A percentile compares a stretch with the other conserved stretches of the same genome.
phyloP scores from a whole-genome alignment of 1,139 yeast species.

The Yamadazyma sp. region DNA sequence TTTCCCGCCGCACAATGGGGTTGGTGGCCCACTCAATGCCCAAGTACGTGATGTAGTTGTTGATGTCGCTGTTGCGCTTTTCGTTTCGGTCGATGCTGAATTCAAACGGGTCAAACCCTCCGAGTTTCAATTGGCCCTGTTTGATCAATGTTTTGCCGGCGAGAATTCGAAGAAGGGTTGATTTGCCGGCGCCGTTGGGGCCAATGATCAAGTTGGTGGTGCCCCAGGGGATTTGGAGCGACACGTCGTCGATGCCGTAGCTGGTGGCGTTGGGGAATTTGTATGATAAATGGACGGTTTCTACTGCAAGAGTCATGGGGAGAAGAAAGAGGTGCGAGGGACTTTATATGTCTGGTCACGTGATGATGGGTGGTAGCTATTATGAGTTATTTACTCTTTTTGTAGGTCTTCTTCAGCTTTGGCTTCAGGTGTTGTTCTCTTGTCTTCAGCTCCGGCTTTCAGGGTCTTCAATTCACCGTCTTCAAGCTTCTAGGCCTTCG shows the following conservation, averaged over 20 bases:
- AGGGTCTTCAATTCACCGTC: too few species aligned
- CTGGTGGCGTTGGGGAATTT: slow-evolving; percentile 61
- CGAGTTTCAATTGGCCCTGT: slow-evolving; percentile 64
- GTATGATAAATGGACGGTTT: slow-evolving; percentile 66
- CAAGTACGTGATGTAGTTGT: slow-evolving; percentile 62
- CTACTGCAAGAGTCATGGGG: slow-evolving; percentile 48
- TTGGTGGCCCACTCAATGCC: slow-evolving; percentile 99
- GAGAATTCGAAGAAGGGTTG: slow-evolving; percentile 75
- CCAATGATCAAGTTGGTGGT: slow-evolving; percentile 81
- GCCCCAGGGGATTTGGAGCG: slow-evolving; percentile 62
- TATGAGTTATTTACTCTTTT: too few species aligned
- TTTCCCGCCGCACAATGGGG: slow-evolving; percentile 85
- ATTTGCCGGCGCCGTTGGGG: slow-evolving; percentile 97
- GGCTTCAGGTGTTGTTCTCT: too few species aligned
- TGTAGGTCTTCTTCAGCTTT: too few species aligned
- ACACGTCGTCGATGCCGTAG: slow-evolving; percentile 68
- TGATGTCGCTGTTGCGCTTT: slow-evolving; percentile 45
- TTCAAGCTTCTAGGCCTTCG: too few species aligned
- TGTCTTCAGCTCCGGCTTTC: too few species aligned
- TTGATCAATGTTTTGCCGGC: slow-evolving; percentile 91
- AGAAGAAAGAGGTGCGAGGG: background rate
- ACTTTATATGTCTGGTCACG: too few species aligned
- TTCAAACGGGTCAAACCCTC: slow-evolving; percentile 85
- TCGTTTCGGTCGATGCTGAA: slow-evolving; percentile 48
- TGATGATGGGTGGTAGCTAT: too few species aligned